Evolutionary conservation across 2,329 filamentous ascomycete species (phyloP), one percentile per base, ranked within the genome.

Genomic region (Lachnellula hyalina): DNA sequence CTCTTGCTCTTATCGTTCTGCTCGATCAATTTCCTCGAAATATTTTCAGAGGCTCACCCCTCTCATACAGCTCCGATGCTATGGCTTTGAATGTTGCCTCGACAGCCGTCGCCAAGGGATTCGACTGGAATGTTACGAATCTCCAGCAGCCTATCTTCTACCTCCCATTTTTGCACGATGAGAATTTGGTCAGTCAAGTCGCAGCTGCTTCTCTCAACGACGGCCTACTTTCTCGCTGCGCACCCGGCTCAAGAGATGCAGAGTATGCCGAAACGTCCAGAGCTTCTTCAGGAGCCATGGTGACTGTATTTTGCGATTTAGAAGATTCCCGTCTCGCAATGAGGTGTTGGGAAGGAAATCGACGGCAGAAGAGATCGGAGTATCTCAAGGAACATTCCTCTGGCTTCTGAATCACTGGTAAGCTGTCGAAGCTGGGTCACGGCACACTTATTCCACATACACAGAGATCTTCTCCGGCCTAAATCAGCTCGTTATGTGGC

Each of bases 11-110:
- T 25, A 64, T 71, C 49, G 57, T 72, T 21, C 65, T 71, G 2
- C 67, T 71, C 5, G 69, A 72, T 52, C 69, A 72, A 54, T 68
- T 71, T 38, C 67, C 69, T 15, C 65, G 69, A 2, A 71, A 71
- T 52, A 65, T 71, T 52, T 70, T 67, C 56, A 66, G 69, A 11
- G 63, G 63, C 17, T 65, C 64, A 7, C 57, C 60, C 4, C 55
- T 65, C 15, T 63, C 67, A 21, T 71, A 67, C 36, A 34, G 32
- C 23, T 35, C 44, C 15, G 52, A 54, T 54, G 47, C 28, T 7
- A 50, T 47, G 47, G 47, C 52, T 15, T 46, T 41, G 40, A 21
- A 51, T 15, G 46, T n/a, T n/a, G 47, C 36, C 19, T 41, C 40
- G 21, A 48, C 34, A 14, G 51, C 45, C n/a, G 42, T 53, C 23